Evolutionary conservation across 2,329 filamentous ascomycete genomes (phyloP), one percentile per base, ranked within the genome.

Genomic region (Neophaeococcomyces mojaviensis): DNA sequence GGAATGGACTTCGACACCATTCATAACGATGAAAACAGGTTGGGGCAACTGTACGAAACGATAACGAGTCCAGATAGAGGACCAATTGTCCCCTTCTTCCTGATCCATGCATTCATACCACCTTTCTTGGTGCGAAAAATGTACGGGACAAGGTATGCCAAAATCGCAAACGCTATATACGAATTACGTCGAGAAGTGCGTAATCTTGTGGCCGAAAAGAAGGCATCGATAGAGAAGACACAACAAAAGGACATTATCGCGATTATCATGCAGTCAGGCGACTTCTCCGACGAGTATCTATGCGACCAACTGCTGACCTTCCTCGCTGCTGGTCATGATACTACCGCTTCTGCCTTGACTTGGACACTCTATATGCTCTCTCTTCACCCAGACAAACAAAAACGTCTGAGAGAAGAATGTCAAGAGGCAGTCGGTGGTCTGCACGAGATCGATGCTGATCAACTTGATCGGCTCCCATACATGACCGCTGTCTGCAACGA

Each of bases 1-100:
- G 75, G 74, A 5, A 67, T 72, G 22, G 76, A 79, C 51, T 80
- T 80, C 54, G 64, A 71, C 38, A 67, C 74, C 1, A 59, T 79
- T 1, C 58, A 69, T 3, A 65, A 77, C 44, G 69, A 71, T 0
- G 59, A 69, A 34, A 77, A 74, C 55, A 68, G 71, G 48, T 66
- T 79, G n/a, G 71, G 70, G 34, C 60, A 66, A 35, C 74, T 68
- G 8, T 80, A 79, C 55, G 61, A 68, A 13, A 65, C 56, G 1
- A 72, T 79, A 33, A 72, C 78, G 41, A 65, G 69, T 16, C 68
- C 68, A 0, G 66, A 64, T 3, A 62, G 59, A 2, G 65, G 65
- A 26, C 69, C 70, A 19, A 12, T 31, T 6, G 67, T 69, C 37
- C 49, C 67, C 32, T 58, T 72, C 49, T 59, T 73, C 28, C 54